Base-by-base conservation (phyloP, 345 rosid genomes). In the Hibiscus trionum region DNA sequence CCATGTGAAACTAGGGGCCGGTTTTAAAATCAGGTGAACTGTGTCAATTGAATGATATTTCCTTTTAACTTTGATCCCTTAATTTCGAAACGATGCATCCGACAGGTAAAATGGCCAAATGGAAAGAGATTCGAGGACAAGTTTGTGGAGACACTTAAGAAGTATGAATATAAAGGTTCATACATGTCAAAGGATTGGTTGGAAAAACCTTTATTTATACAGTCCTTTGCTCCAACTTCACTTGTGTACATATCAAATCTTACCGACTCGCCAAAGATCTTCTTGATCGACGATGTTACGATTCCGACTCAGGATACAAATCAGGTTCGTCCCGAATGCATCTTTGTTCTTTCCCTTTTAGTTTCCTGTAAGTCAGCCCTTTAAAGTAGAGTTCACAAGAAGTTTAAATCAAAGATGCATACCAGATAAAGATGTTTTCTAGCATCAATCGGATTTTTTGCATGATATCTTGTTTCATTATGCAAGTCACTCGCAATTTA, bases 221-320 rank as follows among this genome's bases (percentile, higher is more conserved):
- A 95, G 85, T 95, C 99, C 8, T 92, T 95, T 71, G 97, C 97
- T 61, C 96, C 97, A 70, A 92, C 89, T 71, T 92, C 97, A 6
- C 91, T 33, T 7, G 83, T 89, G 50, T 82, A 88, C 73, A 65
- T 75, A 63, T 86, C 97, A 57, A 85, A 84, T 73, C 50, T 84
- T 75, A 91, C 84, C 7, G 91, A 91, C 83, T 86, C 82, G 16
- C 98, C 98, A 70, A 90, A 90, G 76, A 70, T 91, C 79, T 82
- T 94, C 74, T 79, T 94, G 85, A 94, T 94, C 7, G 96, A 91
- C 61, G 96, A 92, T 66, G 68, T 88, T 50, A 81, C 81, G 7
- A 56, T 82, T 21, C 83, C 82, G 47, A 90, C 99, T 33, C 88
- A 94, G 79, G 99, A 94, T 83, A 94, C 98, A 42, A 90, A 90